phyloP scores from a whole-genome alignment of 192 early-diverging fungal species.

The Podila verticillata region DNA sequence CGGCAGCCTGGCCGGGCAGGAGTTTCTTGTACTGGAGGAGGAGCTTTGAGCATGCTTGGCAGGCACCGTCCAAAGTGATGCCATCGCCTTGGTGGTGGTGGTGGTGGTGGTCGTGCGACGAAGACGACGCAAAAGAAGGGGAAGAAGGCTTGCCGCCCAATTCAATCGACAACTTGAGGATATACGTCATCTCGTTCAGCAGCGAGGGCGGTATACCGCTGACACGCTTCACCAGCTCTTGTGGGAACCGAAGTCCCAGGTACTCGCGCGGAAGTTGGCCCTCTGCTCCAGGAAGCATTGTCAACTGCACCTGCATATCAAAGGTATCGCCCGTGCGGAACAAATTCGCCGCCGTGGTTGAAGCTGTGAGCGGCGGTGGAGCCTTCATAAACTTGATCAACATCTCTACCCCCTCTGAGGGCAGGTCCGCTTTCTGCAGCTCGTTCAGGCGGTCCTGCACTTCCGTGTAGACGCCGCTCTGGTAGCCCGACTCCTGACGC shows the following conservation, averaged over 20 bases:
- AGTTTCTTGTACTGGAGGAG: slow-evolving; percentile 11
- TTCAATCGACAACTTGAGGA: slow-evolving; percentile 15
- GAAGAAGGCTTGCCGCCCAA: slow-evolving; percentile 4
- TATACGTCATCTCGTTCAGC: slow-evolving; percentile 41
- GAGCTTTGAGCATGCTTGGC: slow-evolving; percentile 9
- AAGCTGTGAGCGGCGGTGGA: not conserved
- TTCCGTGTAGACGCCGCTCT: slow-evolving; percentile 21
- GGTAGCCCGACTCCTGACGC: slow-evolving; percentile 39
- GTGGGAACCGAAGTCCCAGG: slow-evolving; percentile 33
- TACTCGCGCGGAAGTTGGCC: slow-evolving; percentile 13
- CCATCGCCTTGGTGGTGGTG: slow-evolving; percentile 21
- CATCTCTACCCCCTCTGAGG: slow-evolving; percentile 22
- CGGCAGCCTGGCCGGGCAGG: not conserved
- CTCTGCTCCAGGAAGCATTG: not conserved
- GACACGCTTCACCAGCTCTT: slow-evolving; percentile 34
- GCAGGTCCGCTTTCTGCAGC: not conserved
- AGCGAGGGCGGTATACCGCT: slow-evolving; percentile 7
- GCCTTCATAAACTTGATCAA: slow-evolving; percentile 4
- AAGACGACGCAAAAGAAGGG: not conserved
- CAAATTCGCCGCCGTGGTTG: slow-evolving; percentile 2
- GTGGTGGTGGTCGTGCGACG: not conserved
- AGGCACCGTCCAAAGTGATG: slow-evolving; percentile 8
- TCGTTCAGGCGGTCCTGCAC: slow-evolving; percentile 26
- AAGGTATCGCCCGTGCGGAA: slow-evolving; percentile 34
- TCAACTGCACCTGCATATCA: slow-evolving; percentile 20